A percentile compares a stretch with the other conserved stretches of the same genome.
Evolutionary conservation across 257 asterid species (phyloP).

Genomic region (Handroanthus guayacan): DNA sequence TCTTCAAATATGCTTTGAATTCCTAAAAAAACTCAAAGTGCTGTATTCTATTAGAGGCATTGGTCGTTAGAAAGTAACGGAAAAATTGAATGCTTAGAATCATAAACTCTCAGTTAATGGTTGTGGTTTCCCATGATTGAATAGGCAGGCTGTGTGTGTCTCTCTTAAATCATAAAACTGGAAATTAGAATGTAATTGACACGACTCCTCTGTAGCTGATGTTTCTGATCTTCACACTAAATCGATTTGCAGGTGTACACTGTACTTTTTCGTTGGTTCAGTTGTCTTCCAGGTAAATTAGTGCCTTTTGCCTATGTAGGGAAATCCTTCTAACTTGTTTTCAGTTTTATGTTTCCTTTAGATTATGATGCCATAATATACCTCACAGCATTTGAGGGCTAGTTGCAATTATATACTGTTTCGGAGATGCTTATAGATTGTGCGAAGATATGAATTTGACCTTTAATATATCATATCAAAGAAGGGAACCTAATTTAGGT

Average conservation of each 20-base stretch:
- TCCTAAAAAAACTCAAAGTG: neutral
- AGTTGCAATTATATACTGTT: conserved; percentile 21
- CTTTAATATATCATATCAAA: neutral
- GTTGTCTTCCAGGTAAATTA: conserved; percentile 65
- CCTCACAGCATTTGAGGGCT: conserved; percentile 11
- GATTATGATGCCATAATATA: neutral
- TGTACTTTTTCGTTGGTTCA: conserved; percentile 57
- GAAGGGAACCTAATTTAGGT: conserved; percentile 22
- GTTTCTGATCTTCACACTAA: conserved; percentile 20
- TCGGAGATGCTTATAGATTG: conserved; percentile 22
- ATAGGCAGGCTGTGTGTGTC: neutral
- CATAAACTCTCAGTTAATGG: neutral
- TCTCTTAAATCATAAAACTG: conserved; percentile 10
- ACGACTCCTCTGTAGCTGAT: conserved; percentile 14
- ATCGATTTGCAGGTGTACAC: conserved; percentile 56
- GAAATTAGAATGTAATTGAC: conserved; percentile 17
- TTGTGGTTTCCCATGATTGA: neutral
- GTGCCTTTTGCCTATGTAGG: conserved; percentile 18
- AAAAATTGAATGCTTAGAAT: conserved; percentile 8
- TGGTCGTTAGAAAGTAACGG: no score
- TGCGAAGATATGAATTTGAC: conserved; percentile 30
- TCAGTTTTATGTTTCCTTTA: neutral
- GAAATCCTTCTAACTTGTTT: neutral
- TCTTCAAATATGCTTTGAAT: conserved; percentile 12
- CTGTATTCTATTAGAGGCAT: no score